A percentile compares a stretch with the other conserved stretches of the same genome.
Conservation (phyloP, 2,329 filamentous ascomycete species). For the Cercospora sp. region DNA sequence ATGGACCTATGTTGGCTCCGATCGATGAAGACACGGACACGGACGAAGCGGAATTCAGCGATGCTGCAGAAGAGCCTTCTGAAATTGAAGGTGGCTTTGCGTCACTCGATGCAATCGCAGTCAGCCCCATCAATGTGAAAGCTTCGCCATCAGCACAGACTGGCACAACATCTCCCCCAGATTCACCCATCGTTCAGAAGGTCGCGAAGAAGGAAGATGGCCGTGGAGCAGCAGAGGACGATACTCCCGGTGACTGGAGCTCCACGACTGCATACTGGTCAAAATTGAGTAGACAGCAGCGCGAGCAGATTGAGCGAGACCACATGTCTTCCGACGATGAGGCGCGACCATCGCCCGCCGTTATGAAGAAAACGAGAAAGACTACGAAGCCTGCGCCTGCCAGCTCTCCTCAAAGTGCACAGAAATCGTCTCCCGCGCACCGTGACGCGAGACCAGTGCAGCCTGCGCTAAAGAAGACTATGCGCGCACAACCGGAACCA, state of each 20-base stretch:
- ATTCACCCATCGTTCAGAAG: slow-evolving; percentile 31
- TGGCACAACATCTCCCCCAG: slow-evolving; percentile 24
- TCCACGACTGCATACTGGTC: slow-evolving; percentile 70
- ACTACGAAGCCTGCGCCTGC: slow-evolving; percentile 30
- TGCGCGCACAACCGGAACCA: slow-evolving; percentile 33
- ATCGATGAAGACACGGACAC: slow-evolving; percentile 34
- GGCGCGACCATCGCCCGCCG: slow-evolving; percentile 21
- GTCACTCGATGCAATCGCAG: slow-evolving; percentile 71
- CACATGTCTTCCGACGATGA: slow-evolving; percentile 39
- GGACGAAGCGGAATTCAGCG: slow-evolving; percentile 67
- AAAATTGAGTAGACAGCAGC: slow-evolving; percentile 62
- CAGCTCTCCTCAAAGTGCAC: slow-evolving; percentile 10
- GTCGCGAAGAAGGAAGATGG: slow-evolving; percentile 15
- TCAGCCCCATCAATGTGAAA: slow-evolving; percentile 51
- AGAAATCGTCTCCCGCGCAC: slow-evolving; percentile 20
- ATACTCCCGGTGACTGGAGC: slow-evolving; percentile 58
- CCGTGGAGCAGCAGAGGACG: neutral
- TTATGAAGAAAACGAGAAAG: slow-evolving; percentile 46
- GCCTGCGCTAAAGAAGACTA: slow-evolving; percentile 45
- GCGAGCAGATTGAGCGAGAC: slow-evolving; percentile 61
- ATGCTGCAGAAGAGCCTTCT: slow-evolving; percentile 72
- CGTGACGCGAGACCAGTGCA: slow-evolving; percentile 40
- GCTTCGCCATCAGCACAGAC: slow-evolving; percentile 12
- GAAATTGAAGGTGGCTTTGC: slow-evolving; percentile 68
- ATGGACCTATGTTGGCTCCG: slow-evolving; percentile 20